Base-by-base conservation (phyloP, 179 eudicot species). In the Beta lomatogona region DNA sequence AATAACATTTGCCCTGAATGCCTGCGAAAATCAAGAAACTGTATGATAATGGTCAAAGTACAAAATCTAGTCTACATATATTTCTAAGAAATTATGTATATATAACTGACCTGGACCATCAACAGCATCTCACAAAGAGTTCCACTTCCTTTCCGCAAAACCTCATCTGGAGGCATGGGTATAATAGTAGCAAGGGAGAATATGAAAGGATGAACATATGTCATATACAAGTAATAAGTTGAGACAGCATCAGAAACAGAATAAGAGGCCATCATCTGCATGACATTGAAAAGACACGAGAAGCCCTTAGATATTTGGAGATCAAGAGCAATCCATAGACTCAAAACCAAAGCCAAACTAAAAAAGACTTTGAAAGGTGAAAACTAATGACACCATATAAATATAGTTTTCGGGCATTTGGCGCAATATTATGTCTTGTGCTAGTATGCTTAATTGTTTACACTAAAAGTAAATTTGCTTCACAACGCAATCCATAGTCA, bases 191-290 rank as follows among this genome's bases (percentile, higher is more conserved):
- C 99, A 71, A 96, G 96, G 81, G 99, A 96, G 86, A 96, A 96
- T 81, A 96, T 96, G 84, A 96, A 96, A 68, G 99, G 99, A 86
- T 96, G 99, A 65, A 96, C 97, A 82, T 96, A 96, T 45, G 98
- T 96, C 98, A 94, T 96, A 82, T 96, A 96, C 89, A 96, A 86
- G 88, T 94, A 96, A 86, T 96, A 96, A 75, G 99, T 96, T 85
- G 99, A 80, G 77, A 96, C 99, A 81, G 99, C 99, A 89, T 96
- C 99, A 82, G 99, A 96, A 88, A 96, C 99, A 72, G 99, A 96
- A 86, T 96, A 96, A 71, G 99, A 96, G 66, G 99, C 99, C 99
- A 96, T 96, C 99, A 94, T 96, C 99, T 96, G 93, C 83, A 88
- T 73, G 46, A 79, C 58, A 72, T 64, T 22, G 63, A 76, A 71